phyloP scores from a whole-genome alignment of 139 green algal genomes.

The Chlorella sorokiniana region DNA sequence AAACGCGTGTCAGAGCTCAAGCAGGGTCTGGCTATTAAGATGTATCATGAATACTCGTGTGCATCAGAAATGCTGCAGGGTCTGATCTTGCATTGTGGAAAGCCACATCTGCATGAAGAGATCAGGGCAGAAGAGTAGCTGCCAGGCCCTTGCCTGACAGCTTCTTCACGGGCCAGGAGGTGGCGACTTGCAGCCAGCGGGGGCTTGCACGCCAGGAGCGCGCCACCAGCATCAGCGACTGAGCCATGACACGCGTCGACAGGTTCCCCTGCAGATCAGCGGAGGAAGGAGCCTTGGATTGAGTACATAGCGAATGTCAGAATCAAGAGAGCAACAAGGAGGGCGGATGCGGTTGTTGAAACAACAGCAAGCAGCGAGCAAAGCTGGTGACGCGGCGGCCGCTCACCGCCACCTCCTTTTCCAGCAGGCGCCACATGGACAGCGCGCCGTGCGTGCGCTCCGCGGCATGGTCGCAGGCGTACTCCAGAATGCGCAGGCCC shows the following conservation, averaged over 20 bases:
- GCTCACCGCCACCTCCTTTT: constrained; percentile 40
- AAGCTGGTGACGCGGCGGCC: not conserved
- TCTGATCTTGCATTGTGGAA: too few species aligned
- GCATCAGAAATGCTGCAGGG: not conserved
- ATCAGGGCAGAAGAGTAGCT: too few species aligned
- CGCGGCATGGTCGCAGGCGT: constrained; percentile 57
- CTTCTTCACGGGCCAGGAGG: constrained; percentile 24
- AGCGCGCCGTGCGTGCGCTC: constrained; percentile 47
- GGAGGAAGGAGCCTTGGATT: not conserved
- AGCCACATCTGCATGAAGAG: too few species aligned
- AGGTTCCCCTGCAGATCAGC: not conserved
- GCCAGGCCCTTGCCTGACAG: not conserved
- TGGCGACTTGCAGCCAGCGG: not conserved
- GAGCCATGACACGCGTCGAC: not conserved
- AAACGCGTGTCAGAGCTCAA: not conserved
- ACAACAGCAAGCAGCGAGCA: not conserved
- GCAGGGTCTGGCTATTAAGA: not conserved
- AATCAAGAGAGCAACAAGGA: not conserved
- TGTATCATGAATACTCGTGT: not conserved
- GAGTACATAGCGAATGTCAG: too few species aligned
- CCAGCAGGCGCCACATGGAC: constrained; percentile 46
- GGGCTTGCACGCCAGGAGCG: not conserved
- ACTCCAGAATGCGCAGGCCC: constrained; percentile 74
- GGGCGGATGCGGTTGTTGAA: not conserved
- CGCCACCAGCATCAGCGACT: not conserved